Evolutionary conservation across 192 early-diverging fungal species (phyloP), one percentile per base, ranked within the genome.

Genomic region (Coemansia furcata): DNA sequence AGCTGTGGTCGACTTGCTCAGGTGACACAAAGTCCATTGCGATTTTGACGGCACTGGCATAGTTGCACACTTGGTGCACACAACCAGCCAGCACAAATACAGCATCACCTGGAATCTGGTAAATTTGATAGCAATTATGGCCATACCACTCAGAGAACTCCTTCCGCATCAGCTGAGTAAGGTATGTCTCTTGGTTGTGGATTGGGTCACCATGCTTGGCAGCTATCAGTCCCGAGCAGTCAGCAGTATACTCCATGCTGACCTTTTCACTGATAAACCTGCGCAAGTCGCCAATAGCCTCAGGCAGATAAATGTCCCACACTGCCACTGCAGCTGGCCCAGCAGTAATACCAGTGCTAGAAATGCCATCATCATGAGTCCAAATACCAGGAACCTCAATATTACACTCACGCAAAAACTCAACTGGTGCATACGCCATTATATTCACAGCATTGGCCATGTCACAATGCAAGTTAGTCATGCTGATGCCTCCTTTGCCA

Each of bases 391-490:
- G 66, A 11, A 61, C 60, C 2, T 50, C 36, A 36, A 75, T 75
- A 33, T 36, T 15, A 35, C 66, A 38, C 2, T 37, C 21, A 11
- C 62, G 35, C 63, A 75, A 29, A 43, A 70, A 74, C 21, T 59
- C 60, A 1, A 21, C 38, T 11, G 73, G 68, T 0, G 77, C 66
- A 50, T 89, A 87, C 14, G 84, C 85, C 90, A 94, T 90, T 14
- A 94, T 76, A 54, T 92, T 94, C 23, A 90, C 88, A 1, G 91
- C 91, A 60, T 94, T 91, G 4, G 92, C 85, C 83, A 92, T 89
- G 66, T 94, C 91, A 49, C 89, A 84, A 61, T 94, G 90, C 35
- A 93, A 74, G 42, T 89, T 89, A 0, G 90, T 93, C 1, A 89
- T 94, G 40, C 91, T 90, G 1, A 68, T 61, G 10, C 86, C 86